These are phyloP conservation scores for Tuber indicum DNA, from an alignment of 495 filamentous ascomycete species.

Conservation along the genomic window DNA sequence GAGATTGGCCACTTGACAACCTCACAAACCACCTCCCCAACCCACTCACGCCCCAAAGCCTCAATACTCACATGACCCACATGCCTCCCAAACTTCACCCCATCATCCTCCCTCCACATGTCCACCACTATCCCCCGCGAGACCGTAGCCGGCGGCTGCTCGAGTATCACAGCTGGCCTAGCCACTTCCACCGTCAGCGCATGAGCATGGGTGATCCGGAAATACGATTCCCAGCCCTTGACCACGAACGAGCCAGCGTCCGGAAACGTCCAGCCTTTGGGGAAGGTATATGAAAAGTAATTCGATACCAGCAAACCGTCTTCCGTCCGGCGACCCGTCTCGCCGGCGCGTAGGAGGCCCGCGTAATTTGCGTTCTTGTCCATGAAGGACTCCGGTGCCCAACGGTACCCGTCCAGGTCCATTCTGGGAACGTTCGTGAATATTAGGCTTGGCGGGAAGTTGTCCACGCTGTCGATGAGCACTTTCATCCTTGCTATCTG, in stretches of 20 bases:
- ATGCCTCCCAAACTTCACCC: constrained; percentile 1
- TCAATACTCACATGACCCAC: not conserved
- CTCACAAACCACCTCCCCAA: not conserved
- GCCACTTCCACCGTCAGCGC: not conserved
- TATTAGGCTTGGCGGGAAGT: not conserved
- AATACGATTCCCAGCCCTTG: not conserved
- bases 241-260: not conserved
- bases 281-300: not conserved
- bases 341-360: not conserved
- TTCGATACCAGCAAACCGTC: not conserved
- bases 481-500: not conserved
- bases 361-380: not conserved
- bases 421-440: not conserved
- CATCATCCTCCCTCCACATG: not conserved
- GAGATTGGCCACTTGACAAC: not conserved
- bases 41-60: not conserved
- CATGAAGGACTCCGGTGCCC: not conserved
- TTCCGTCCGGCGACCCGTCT: not conserved
- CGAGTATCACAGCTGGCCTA: not conserved
- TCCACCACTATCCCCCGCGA: not conserved
- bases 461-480: not conserved
- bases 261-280: not conserved
- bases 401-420: not conserved
- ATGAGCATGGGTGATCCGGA: not conserved
- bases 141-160: not conserved